Evolutionary conservation across 164 flowering plant species (phyloP), one percentile per base, ranked within the genome.

Genomic region (Paratinospora sagittata): DNA sequence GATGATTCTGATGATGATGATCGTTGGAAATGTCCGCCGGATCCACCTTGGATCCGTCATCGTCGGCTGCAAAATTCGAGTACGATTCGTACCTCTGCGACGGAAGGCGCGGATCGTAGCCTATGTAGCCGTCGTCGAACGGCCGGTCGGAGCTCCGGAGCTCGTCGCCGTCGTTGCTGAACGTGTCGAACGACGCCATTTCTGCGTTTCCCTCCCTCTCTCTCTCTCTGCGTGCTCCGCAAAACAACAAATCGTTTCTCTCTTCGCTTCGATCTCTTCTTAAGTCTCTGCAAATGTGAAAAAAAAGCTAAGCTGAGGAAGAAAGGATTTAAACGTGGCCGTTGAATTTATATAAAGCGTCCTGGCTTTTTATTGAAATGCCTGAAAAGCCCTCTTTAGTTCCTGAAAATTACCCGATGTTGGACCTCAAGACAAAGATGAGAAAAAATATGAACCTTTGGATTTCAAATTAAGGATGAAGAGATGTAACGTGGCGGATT

Each of bases 111-210:
- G 84, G 73, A 39, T 79, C 85, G 76, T 74, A 82, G 69, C 80
- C 81, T 26, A 72, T 74, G 77, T 83, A 86, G 70, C 81, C 85
- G 62, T 85, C 87, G 70, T 74, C 86, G 79, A 84, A 79, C 57
- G 82, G 82, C 8, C 79, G 76, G 7, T 67, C n/a, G 8, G 82
- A 21, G 10, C 71, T 41, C 67, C 74, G 76, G 34, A 73, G 47
- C n/a, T 83, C 90, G 11, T 83, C 89, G 52, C 85, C 90, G 71
- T 84, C 88, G 73, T 77, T 58, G 81, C 82, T 76, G 76, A 76
- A 87, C 34, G 86, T 68, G 71, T 86, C 93, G 76, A 89, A 89
- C 17, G 89, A 74, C 58, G 84, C 70, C 80, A 70, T 75, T 62
- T 67, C 41, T 63, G 27, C 61, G n/a, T 30, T 37, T 23, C 27